Percentiles rank a stretch among this genome's conserved stretches.
These are phyloP conservation scores for Malus hybrid DNA, from an alignment of 331 rosid species.

Conservation along the genomic window DNA sequence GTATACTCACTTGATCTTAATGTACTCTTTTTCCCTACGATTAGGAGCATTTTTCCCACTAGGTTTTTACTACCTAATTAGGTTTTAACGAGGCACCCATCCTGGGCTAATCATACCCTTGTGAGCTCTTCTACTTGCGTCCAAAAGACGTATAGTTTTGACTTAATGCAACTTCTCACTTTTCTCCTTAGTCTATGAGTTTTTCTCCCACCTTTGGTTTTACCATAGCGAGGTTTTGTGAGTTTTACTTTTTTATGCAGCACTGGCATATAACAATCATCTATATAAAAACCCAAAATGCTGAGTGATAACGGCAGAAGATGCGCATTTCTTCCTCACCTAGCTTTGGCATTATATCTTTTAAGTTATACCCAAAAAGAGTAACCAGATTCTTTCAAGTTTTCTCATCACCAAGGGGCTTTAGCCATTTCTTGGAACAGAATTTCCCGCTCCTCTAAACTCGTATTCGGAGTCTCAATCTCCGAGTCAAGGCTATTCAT, in stretches of 20 bases:
- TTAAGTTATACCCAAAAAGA: not conserved
- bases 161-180: not conserved
- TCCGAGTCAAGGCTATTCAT: conserved; percentile 18
- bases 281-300: not conserved
- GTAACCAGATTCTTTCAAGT: not conserved
- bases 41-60: no score
- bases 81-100: no score
- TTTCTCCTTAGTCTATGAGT: no score
- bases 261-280: not conserved
- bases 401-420: no score
- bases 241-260: not conserved
- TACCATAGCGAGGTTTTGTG: no score
- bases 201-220: not conserved
- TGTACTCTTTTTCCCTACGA: no score
- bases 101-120: no score
- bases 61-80: no score
- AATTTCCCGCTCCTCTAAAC: not conserved
- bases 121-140: no score
- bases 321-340: not conserved
- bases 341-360: not conserved
- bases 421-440: conserved; percentile 30
- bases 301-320: no score
- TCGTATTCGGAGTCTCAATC: not conserved
- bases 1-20: no score
- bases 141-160: no score